A percentile compares a stretch with the other conserved stretches of the same genome.
phyloP scores from a whole-genome alignment of 139 green algal genomes.

The Spirogloea muscicola region DNA sequence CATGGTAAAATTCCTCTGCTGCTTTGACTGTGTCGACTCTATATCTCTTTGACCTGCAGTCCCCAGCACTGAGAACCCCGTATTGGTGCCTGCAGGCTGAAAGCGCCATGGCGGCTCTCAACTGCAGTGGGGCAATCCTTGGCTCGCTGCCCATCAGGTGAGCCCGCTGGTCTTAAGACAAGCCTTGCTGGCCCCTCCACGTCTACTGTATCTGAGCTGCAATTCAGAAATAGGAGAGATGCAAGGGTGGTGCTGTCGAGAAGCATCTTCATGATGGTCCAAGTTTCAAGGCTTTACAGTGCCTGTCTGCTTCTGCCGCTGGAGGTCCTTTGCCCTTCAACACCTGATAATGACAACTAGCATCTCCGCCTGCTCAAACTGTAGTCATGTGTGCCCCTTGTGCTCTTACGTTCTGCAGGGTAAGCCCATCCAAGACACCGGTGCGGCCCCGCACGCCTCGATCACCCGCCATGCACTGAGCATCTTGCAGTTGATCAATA shows the following conservation, averaged over 20 bases:
- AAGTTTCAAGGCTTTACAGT: background rate
- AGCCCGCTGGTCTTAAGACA: background rate
- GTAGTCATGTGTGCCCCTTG: background rate
- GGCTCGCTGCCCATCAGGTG: conserved; percentile 57
- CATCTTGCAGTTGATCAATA: too few species aligned
- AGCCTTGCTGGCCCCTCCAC: background rate
- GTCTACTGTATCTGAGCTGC: too few species aligned
- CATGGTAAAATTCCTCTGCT: conserved; percentile 3
- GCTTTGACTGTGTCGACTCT: background rate
- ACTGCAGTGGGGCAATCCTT: conserved; percentile 84
- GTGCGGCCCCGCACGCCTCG: conserved; percentile 2
- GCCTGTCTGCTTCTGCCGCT: background rate
- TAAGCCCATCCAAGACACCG: conserved; percentile 23
- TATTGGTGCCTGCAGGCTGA: conserved; percentile 53
- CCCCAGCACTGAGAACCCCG: background rate
- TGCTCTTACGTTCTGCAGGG: conserved; percentile 1
- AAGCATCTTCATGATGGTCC: background rate
- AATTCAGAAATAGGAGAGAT: too few species aligned
- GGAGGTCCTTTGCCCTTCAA: background rate
- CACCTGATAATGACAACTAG: background rate
- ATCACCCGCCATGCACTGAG: background rate
- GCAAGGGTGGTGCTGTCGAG: too few species aligned
- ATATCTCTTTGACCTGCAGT: background rate
- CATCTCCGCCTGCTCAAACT: background rate
- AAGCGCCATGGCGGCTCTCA: conserved; percentile 75